Percentiles rank a stretch among this genome's conserved stretches.
Evolutionary conservation across 306 rosid species (phyloP).

Genomic region (Dryas alaskensis): DNA sequence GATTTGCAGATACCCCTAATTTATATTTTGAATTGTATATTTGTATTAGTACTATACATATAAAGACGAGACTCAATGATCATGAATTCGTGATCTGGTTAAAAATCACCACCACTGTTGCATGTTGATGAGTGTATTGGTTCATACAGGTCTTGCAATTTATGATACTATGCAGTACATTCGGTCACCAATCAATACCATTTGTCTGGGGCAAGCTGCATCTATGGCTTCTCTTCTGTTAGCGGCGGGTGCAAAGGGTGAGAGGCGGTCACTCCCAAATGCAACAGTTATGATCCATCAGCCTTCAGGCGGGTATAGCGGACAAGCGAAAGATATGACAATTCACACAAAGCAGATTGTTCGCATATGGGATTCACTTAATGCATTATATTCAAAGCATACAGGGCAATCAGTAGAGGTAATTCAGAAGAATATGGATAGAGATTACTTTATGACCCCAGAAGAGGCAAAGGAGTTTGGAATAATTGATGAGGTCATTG

Average conservation of each 20-base stretch:
- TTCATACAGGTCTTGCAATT: constrained; percentile 80
- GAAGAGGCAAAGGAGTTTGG: constrained; percentile 91
- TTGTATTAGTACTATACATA: not conserved
- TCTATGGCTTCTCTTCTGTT: constrained; percentile 95
- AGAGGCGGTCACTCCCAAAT: constrained; percentile 90
- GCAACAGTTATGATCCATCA: constrained; percentile 93
- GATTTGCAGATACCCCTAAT: not conserved
- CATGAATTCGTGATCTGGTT: not conserved
- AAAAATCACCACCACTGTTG: not conserved
- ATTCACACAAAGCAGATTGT: constrained; percentile 93
- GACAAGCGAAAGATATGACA: constrained; percentile 90
- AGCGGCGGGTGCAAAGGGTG: constrained; percentile 91
- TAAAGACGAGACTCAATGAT: not conserved
- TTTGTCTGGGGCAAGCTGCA: constrained; percentile 95
- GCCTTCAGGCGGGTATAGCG: constrained; percentile 92
- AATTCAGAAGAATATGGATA: constrained; percentile 77
- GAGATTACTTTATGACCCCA: constrained; percentile 84
- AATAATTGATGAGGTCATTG: constrained; percentile 88
- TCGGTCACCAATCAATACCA: constrained; percentile 76
- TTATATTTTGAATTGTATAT: not conserved
- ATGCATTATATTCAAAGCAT: constrained; percentile 70
- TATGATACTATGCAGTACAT: constrained; percentile 98
- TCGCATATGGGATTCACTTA: constrained; percentile 75
- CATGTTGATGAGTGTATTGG: constrained; percentile 3
- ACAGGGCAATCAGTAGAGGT: constrained; percentile 63